phyloP scores from a whole-genome alignment of 2,329 filamentous ascomycete species.

The Fusarium sp. region DNA sequence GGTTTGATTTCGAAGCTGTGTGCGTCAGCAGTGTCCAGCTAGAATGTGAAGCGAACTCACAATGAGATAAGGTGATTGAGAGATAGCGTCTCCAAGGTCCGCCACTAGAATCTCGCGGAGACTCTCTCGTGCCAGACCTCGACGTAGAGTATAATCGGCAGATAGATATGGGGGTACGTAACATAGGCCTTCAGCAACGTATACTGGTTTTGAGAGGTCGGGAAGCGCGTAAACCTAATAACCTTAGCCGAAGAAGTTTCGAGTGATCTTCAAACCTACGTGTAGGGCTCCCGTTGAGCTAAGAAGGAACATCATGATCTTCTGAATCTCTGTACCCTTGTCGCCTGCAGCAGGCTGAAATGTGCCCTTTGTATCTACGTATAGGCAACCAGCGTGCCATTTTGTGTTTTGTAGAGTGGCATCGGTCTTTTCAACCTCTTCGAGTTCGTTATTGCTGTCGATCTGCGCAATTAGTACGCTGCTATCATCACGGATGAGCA shows the following conservation, averaged over 20 bases:
- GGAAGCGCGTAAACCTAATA: slow-evolving; percentile 82
- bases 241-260: slow-evolving; percentile 9
- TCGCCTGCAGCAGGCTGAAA: slow-evolving; percentile 64
- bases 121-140: slow-evolving; percentile 79
- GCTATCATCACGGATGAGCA: slow-evolving; percentile 87
- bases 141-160: slow-evolving; percentile 77
- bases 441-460: slow-evolving; percentile 84
- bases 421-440: slow-evolving; percentile 81
- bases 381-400: slow-evolving; percentile 89
- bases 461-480: slow-evolving; percentile 86
- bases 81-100: slow-evolving; percentile 83
- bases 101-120: slow-evolving; percentile 87
- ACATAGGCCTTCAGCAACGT: slow-evolving; percentile 81
- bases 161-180: slow-evolving; percentile 85
- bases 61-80: slow-evolving; percentile 84
- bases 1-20: slow-evolving; percentile 80
- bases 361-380: slow-evolving; percentile 74
- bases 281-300: slow-evolving; percentile 81
- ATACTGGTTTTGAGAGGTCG: slow-evolving; percentile 79
- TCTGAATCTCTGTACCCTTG: slow-evolving; percentile 58
- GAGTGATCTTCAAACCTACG: slow-evolving; percentile 65
- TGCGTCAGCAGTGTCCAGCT: background rate
- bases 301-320: slow-evolving; percentile 82
- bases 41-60: slow-evolving; percentile 64
- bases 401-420: slow-evolving; percentile 72